A percentile compares a stretch with the other conserved stretches of the same genome.
These are phyloP conservation scores for Lodderomyces parapsilosis DNA, from an alignment of 1,139 yeast species.

Conservation along the genomic window DNA sequence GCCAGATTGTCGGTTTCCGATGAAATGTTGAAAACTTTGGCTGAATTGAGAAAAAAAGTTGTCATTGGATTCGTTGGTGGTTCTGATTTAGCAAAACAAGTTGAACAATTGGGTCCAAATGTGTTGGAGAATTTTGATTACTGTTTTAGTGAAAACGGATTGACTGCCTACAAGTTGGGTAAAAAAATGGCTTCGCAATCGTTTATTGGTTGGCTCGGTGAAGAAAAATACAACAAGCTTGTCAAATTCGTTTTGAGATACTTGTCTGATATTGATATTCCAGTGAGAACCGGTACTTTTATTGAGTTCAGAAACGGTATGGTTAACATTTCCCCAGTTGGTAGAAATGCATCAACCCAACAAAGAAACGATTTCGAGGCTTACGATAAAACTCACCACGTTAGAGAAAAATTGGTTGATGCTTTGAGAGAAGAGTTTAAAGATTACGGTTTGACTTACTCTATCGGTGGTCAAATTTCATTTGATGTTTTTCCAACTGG, in stretches of 20 bases:
- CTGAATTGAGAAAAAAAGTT: conserved; percentile 80
- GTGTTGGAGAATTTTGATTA: conserved; percentile 84
- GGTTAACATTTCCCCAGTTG: conserved; percentile 97
- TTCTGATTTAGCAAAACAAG: conserved; percentile 89
- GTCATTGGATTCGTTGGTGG: conserved; percentile 99
- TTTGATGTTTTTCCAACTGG: conserved; percentile 99
- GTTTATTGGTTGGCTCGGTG: conserved; percentile 93
- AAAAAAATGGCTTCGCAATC: conserved; percentile 86
- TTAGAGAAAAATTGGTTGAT: conserved; percentile 79
- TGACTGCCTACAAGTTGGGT: conserved; percentile 94
- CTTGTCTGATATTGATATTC: conserved; percentile 82
- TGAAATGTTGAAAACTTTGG: conserved; percentile 72
- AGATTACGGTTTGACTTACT: conserved; percentile 84
- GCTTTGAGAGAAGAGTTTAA: conserved; percentile 83
- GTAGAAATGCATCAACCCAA: conserved; percentile 92
- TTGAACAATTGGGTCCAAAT: conserved; percentile 87
- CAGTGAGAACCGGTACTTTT: conserved; percentile 96
- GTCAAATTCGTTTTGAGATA: conserved; percentile 82
- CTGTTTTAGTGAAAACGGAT: conserved; percentile 96
- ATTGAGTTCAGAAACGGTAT: conserved; percentile 98
- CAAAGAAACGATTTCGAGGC: conserved; percentile 92
- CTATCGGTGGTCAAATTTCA: conserved; percentile 98
- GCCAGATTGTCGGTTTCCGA: conserved; percentile 84
- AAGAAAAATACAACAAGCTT: conserved; percentile 87
- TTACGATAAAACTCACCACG: conserved; percentile 72